phyloP scores from a whole-genome alignment of 2,329 filamentous ascomycete species.

The Hymenoscyphus infarciens region DNA sequence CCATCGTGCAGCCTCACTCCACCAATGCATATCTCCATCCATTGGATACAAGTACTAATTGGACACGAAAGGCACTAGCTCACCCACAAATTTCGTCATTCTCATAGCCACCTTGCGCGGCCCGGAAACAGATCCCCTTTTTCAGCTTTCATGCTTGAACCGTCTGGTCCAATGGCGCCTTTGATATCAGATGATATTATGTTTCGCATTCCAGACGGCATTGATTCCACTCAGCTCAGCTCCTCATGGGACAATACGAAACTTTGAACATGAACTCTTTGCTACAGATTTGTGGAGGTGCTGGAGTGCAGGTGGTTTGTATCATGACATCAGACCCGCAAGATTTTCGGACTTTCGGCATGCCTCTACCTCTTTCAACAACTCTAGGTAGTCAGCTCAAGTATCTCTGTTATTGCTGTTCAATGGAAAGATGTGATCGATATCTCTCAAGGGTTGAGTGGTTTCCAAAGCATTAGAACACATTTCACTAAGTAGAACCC shows the following conservation, averaged over 20 bases:
- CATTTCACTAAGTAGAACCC: not conserved
- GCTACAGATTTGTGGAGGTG: not conserved
- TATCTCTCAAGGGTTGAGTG: not conserved
- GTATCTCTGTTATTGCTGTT: not conserved
- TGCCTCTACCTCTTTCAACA: no score
- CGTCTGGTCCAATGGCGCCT: not conserved
- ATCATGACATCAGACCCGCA: no score
- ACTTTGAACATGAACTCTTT: not conserved
- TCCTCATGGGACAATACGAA: not conserved
- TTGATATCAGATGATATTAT: not conserved
- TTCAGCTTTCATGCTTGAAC: slow-evolving; percentile 1
- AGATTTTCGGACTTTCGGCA: not conserved
- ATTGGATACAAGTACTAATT: no score
- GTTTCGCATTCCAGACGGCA: not conserved
- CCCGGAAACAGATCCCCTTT: not conserved
- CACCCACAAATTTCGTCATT: not conserved
- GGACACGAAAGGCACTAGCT: no score
- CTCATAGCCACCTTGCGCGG: slow-evolving; percentile 8
- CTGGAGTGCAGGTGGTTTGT: no score
- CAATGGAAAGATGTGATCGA: not conserved
- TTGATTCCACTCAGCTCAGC: not conserved
- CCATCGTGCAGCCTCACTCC: not conserved
- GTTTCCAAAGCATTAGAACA: not conserved
- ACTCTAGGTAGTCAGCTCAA: not conserved
- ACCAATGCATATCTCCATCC: not conserved